Percentiles rank a stretch among this genome's conserved stretches.
phyloP scores from a whole-genome alignment of 352 stramenopile species.

The Ochromonadaceae sp. region DNA sequence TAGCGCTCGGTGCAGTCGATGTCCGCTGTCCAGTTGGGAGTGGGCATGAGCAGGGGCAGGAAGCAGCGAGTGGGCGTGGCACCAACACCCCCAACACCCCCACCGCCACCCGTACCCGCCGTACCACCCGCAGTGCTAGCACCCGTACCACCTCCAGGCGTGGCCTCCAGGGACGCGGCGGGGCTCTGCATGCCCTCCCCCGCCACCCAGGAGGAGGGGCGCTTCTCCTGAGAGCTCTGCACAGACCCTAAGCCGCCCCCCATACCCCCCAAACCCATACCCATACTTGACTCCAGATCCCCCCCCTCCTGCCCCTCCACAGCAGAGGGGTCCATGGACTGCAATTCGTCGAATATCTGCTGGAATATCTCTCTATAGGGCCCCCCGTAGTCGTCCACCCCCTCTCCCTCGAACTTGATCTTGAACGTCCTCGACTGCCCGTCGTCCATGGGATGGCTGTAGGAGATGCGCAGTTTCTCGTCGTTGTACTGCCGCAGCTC shows the following conservation, averaged over 20 bases:
- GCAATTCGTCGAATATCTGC: conserved; percentile 49
- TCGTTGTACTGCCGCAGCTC: conserved; percentile 35
- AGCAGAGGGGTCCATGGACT: conserved; percentile 32
- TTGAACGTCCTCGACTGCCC: conserved; percentile 71
- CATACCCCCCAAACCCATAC: too few relatives aligned
- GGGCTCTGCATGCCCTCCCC: background rate
- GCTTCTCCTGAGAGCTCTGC: background rate
- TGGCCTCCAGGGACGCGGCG: background rate
- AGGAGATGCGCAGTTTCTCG: conserved; percentile 58
- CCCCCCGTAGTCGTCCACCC: conserved; percentile 78
- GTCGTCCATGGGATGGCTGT: conserved; percentile 76
- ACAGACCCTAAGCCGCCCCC: background rate
- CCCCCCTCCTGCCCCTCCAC: conserved; percentile 37
- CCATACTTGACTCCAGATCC: conserved; percentile 8
- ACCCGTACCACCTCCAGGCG: background rate
- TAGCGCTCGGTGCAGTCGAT: conserved; percentile 53
- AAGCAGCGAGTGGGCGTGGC: conserved; percentile 36
- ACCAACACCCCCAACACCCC: background rate
- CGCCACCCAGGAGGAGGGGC: background rate
- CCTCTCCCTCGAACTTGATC: conserved; percentile 81
- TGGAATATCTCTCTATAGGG: conserved; percentile 79
- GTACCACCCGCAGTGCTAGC: background rate
- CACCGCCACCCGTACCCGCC: background rate
- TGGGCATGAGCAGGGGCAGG: conserved; percentile 59
- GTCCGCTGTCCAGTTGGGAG: conserved; percentile 56